Evolutionary conservation across 1,284 basidiomycete species (phyloP).

Genomic region (Amylostereum chailletii): DNA sequence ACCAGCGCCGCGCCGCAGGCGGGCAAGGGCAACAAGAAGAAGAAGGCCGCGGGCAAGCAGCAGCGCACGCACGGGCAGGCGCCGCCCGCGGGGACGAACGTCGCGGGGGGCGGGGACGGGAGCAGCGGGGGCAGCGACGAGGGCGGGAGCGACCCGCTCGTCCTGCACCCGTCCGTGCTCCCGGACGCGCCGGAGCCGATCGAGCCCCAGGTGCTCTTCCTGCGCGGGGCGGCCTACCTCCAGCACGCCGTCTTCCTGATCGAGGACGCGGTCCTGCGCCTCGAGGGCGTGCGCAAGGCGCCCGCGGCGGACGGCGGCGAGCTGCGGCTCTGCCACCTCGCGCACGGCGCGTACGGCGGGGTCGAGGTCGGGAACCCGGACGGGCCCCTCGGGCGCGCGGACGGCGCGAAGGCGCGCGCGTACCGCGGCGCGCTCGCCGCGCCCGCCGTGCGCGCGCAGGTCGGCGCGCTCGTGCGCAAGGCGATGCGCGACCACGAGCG

Average conservation of each 20-base stretch:
- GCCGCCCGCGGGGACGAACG: constrained; percentile 52
- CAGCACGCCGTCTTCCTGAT: constrained; percentile 68
- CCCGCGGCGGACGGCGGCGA: constrained; percentile 57
- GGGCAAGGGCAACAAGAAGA: constrained; percentile 42
- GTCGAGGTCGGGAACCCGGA: constrained; percentile 69
- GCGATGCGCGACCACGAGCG: constrained; percentile 72
- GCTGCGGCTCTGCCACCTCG: constrained; percentile 61
- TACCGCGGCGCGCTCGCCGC: constrained; percentile 53
- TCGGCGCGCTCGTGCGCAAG: constrained; percentile 53
- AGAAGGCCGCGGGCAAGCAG: constrained; percentile 29
- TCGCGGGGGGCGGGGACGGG: constrained; percentile 27
- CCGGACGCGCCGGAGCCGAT: constrained; percentile 73
- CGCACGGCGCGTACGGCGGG: constrained; percentile 61
- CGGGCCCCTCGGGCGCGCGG: constrained; percentile 55
- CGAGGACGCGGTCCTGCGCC: constrained; percentile 54
- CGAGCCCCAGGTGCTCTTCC: constrained; percentile 73
- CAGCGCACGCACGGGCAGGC: constrained; percentile 51
- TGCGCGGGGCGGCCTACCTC: constrained; percentile 70
- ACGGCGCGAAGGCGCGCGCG: constrained; percentile 49
- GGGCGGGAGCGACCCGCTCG: constrained; percentile 41
- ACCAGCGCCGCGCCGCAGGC: constrained; percentile 26
- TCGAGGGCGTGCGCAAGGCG: constrained; percentile 58
- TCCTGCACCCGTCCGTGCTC: constrained; percentile 57
- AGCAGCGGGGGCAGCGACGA: constrained; percentile 24
- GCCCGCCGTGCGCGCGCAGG: constrained; percentile 44